A percentile compares a stretch with the other conserved stretches of the same genome.
These are phyloP conservation scores for Hordeum marinum DNA, from an alignment of 176 grass and related monocot genomes.

Conservation along the genomic window DNA sequence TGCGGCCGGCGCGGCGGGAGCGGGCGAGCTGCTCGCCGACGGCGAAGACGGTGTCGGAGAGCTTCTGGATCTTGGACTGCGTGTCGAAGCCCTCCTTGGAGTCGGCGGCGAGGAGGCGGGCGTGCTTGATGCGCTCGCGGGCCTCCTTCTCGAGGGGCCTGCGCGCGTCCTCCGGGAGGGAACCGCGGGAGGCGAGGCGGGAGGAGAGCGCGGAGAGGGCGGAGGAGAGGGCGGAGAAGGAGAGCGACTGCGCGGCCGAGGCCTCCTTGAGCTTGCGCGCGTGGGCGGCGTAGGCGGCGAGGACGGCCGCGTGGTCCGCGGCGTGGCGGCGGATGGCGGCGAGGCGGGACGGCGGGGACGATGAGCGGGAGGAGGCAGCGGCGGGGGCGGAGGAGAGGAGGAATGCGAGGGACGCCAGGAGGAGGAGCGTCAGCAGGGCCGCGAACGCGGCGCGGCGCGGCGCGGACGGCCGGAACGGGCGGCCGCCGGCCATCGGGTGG, in stretches of 20 bases:
- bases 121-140: conserved; percentile 76
- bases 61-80: conserved; percentile 93
- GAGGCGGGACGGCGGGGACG: conserved; percentile 42
- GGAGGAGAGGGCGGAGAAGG: conserved; percentile 66
- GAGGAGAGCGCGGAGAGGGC: conserved; percentile 57
- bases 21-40: conserved; percentile 74
- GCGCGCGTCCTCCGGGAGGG: conserved; percentile 45
- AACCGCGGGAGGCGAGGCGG: conserved; percentile 35
- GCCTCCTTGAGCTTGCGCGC: conserved; percentile 87
- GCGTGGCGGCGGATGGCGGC: conserved; percentile 61
- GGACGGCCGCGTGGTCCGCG: conserved; percentile 72
- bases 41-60: conserved; percentile 93
- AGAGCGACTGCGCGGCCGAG: conserved; percentile 59
- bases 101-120: conserved; percentile 66
- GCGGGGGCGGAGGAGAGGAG: conserved; percentile 37
- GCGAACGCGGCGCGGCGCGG: conserved; percentile 59
- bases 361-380: background rate
- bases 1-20: conserved; percentile 54
- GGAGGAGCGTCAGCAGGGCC: conserved; percentile 53
- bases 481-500: conserved; percentile 67
- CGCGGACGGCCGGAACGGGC: conserved; percentile 56
- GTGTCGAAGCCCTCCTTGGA: conserved; percentile 93
- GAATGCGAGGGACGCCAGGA: conserved; percentile 42
- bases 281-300: conserved; percentile 64
- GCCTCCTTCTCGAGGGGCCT: conserved; percentile 81